phyloP scores from a whole-genome alignment of 805 yeast genomes.

The Metschnikowia lunata region DNA sequence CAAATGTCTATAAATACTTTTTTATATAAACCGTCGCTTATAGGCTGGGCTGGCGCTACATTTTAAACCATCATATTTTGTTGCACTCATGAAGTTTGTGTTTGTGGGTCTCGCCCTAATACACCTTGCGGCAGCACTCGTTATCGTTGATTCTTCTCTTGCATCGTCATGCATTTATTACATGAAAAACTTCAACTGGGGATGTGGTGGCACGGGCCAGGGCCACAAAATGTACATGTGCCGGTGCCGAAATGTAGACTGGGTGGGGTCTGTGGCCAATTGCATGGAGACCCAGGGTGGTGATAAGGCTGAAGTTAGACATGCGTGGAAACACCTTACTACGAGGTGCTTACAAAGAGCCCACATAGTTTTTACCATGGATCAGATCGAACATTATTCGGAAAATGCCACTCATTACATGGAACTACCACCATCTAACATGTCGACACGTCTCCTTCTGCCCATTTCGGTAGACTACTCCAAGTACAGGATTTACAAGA shows the following conservation, averaged over 20 bases:
- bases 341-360: conserved; percentile 16
- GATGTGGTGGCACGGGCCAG: conserved; percentile 20
- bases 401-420: conserved; percentile 14
- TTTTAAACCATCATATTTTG: too few relatives aligned
- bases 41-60: too few relatives aligned
- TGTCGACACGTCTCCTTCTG: conserved; percentile 6
- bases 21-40: too few relatives aligned
- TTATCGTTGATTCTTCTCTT: conserved; percentile 16
- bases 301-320: conserved; percentile 3
- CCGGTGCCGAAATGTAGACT: conserved; percentile 17
- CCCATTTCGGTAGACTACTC: conserved; percentile 14
- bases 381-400: conserved; percentile 8
- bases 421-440: conserved; percentile 10
- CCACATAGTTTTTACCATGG: conserved; percentile 9
- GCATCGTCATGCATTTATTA: conserved; percentile 18
- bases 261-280: conserved; percentile 17
- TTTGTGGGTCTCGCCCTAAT: neutral
- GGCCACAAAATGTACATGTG: conserved; percentile 17
- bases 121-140: conserved; percentile 9
- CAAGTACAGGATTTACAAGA: conserved; percentile 9
- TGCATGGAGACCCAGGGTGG: conserved; percentile 16
- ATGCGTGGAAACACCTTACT: conserved; percentile 16
- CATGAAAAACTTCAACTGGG: conserved; percentile 18
- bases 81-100: neutral
- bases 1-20: neutral